phyloP scores from a whole-genome alignment of 2,329 filamentous ascomycete genomes.

The Cladosporium velox region DNA sequence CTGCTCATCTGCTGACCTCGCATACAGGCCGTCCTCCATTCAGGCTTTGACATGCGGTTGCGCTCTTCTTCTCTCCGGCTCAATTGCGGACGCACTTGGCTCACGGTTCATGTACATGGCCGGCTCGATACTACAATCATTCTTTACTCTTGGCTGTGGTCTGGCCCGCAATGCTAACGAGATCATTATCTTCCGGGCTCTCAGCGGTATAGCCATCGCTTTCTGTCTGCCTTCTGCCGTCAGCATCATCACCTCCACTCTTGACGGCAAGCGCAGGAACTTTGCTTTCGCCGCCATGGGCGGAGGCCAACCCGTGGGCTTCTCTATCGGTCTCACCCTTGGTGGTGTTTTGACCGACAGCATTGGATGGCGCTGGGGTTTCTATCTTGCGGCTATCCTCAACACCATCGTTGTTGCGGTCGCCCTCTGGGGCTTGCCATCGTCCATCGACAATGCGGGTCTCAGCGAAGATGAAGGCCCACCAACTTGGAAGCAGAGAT shows the following conservation, averaged over 20 bases:
- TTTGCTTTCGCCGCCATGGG: slow-evolving; percentile 55
- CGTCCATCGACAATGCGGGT: slow-evolving; percentile 21
- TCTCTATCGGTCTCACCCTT: slow-evolving; percentile 53
- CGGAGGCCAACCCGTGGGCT: slow-evolving; percentile 54
- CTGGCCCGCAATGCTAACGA: slow-evolving; percentile 39
- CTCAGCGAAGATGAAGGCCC: slow-evolving; percentile 1
- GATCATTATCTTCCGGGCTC: slow-evolving; percentile 32
- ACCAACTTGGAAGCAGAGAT: slow-evolving; percentile 31
- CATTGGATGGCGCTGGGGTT: slow-evolving; percentile 56
- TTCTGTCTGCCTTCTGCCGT: slow-evolving; percentile 49
- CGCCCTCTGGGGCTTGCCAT: slow-evolving; percentile 43
- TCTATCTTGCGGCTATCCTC: slow-evolving; percentile 50
- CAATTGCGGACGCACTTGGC: slow-evolving; percentile 55
- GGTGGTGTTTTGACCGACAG: slow-evolving; percentile 53
- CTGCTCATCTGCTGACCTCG: background rate
- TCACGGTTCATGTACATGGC: slow-evolving; percentile 49
- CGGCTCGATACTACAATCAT: slow-evolving; percentile 48
- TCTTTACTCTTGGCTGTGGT: slow-evolving; percentile 50
- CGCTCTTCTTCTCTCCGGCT: slow-evolving; percentile 53
- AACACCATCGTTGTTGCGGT: slow-evolving; percentile 45
- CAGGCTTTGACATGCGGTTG: slow-evolving; percentile 49
- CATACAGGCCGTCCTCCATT: slow-evolving; percentile 34
- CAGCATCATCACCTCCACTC: slow-evolving; percentile 50
- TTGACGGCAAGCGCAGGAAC: slow-evolving; percentile 53
- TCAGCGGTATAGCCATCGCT: slow-evolving; percentile 35